phyloP scores from a whole-genome alignment of 441 rosid genomes.

The Croton setiger region DNA sequence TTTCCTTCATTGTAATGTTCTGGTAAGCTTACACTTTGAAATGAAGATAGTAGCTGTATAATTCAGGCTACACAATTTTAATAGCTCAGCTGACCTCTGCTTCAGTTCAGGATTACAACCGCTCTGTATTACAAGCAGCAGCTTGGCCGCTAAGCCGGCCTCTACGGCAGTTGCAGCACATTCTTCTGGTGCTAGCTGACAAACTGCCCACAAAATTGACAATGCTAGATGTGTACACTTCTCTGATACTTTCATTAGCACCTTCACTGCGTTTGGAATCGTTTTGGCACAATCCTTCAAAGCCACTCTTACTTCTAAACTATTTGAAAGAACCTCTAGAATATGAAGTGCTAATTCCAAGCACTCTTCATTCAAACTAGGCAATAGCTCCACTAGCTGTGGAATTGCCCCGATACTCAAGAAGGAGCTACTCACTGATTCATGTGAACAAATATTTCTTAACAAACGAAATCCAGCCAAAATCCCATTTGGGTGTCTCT shows the following conservation, averaged over 20 bases:
- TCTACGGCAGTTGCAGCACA: constrained; percentile 62
- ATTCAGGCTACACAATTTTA: constrained; percentile 79
- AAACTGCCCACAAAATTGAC: constrained; percentile 68
- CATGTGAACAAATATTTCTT: constrained; percentile 45
- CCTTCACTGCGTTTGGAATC: constrained; percentile 54
- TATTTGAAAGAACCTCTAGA: constrained; percentile 50
- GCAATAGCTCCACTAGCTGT: constrained; percentile 59
- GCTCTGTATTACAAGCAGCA: constrained; percentile 79
- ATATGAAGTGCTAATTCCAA: constrained; percentile 64
- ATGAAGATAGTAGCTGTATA: constrained; percentile 65
- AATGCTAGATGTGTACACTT: constrained; percentile 58
- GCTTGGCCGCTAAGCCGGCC: constrained; percentile 81
- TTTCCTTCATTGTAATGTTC: constrained; percentile 57
- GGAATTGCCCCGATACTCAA: constrained; percentile 67
- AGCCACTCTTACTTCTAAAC: constrained; percentile 57
- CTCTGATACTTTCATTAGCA: constrained; percentile 75
- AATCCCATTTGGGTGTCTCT: constrained; percentile 54
- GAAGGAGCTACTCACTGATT: constrained; percentile 45
- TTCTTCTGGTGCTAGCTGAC: constrained; percentile 71
- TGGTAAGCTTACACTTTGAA: constrained; percentile 87
- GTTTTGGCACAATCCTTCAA: constrained; percentile 64
- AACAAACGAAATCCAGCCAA: constrained; percentile 59
- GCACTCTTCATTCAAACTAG: constrained; percentile 49
- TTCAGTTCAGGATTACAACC: constrained; percentile 64
- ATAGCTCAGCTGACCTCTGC: constrained; percentile 75